Percentiles rank a stretch among this genome's conserved stretches.
phyloP scores from a whole-genome alignment of 805 yeast species.

The Candida fluviatilis region DNA sequence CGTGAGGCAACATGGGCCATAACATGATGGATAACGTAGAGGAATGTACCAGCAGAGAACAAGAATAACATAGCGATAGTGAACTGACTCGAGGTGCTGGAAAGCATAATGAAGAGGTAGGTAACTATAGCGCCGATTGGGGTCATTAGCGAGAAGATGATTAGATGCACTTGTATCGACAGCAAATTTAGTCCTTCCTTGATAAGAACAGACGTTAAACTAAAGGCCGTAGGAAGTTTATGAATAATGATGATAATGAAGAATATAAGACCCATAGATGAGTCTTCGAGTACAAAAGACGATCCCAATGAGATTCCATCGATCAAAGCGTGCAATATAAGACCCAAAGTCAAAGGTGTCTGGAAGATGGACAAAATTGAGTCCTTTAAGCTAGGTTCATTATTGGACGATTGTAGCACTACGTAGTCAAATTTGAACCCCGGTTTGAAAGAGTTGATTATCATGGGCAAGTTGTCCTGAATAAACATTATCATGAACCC shows the following conservation, averaged over 20 bases:
- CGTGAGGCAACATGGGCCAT: conserved; percentile 32
- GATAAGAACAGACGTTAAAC: conserved; percentile 53
- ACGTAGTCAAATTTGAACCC: conserved; percentile 1
- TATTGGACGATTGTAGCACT: not conserved
- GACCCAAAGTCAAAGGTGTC: conserved; percentile 54
- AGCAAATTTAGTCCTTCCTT: conserved; percentile 28
- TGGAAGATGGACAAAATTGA: conserved; percentile 23
- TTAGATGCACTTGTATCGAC: conserved; percentile 43
- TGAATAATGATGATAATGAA: conserved; percentile 62
- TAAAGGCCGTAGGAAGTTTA: conserved; percentile 73
- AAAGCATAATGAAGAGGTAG: conserved; percentile 32
- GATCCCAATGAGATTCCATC: conserved; percentile 77
- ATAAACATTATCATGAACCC: conserved; percentile 56
- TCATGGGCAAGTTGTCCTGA: conserved; percentile 36
- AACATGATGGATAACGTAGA: conserved; percentile 67
- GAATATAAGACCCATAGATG: conserved; percentile 41
- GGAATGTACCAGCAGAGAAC: conserved; percentile 69
- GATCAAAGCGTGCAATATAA: conserved; percentile 61
- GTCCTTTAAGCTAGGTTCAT: conserved; percentile 2
- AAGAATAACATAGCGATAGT: conserved; percentile 53
- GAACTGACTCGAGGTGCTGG: conserved; percentile 25
- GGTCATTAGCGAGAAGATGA: conserved; percentile 53
- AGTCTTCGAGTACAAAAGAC: conserved; percentile 37
- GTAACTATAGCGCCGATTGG: conserved; percentile 58
- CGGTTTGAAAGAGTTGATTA: conserved; percentile 2